Evolutionary conservation across 192 early-diverging fungal species (phyloP).

Genomic region (Mortierella antarctica): DNA sequence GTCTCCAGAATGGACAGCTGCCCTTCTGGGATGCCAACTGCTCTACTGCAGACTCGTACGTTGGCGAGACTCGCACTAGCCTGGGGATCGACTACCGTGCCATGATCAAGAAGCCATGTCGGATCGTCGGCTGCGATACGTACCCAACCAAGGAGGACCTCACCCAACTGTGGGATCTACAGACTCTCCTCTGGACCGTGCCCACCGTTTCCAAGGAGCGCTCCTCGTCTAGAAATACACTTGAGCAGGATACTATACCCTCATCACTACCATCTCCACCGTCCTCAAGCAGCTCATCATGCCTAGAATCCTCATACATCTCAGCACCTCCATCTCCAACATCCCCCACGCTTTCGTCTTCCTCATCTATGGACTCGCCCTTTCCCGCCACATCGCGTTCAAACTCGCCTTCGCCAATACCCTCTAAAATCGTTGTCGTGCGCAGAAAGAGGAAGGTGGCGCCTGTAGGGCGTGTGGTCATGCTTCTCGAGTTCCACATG

Average conservation of each 20-base stretch:
- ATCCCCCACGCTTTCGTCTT: not conserved
- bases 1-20: conserved; percentile 13
- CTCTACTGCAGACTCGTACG: not conserved
- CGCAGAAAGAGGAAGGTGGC: conserved; percentile 22
- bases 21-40: conserved; percentile 27
- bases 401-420: conserved; percentile 1
- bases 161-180: conserved; percentile 42
- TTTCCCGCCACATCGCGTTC: not conserved
- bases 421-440: conserved; percentile 20
- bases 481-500: conserved; percentile 19
- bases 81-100: conserved; percentile 33
- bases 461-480: conserved; percentile 25
- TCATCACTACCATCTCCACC: conserved; percentile 8
- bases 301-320: not conserved
- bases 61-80: not conserved
- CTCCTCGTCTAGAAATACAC: not conserved
- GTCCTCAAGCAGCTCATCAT: not conserved
- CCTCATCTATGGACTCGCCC: not conserved
- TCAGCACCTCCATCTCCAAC: not conserved
- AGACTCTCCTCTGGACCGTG: conserved; percentile 24
- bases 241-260: not conserved
- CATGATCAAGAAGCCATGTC: conserved; percentile 46
- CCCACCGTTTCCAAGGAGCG: conserved; percentile 6
- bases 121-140: conserved; percentile 7
- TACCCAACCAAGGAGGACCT: conserved; percentile 28